Percentiles rank a stretch among this genome's conserved stretches.
Conservation (phyloP, 2,329 filamentous ascomycete species). For the Stemphylium beticola region DNA sequence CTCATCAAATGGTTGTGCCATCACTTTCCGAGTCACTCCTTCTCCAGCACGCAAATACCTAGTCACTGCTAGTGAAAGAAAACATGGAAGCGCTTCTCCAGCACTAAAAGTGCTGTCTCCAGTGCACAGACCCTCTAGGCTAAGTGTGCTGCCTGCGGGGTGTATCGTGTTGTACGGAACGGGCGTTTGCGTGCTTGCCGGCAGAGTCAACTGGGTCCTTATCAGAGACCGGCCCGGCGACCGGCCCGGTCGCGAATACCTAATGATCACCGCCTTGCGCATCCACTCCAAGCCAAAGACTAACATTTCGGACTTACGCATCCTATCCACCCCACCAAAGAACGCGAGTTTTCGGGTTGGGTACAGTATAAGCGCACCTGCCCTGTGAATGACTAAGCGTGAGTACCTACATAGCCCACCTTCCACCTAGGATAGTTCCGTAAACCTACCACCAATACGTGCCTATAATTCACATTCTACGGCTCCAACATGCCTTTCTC, state of each 20-base stretch:
- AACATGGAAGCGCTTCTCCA: too few relatives aligned
- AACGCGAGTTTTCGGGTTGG: neutral
- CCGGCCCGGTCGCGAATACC: neutral
- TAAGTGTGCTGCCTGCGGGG: neutral
- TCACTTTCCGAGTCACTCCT: too few relatives aligned
- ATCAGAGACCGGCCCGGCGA: conserved; percentile 4
- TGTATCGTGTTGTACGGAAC: neutral
- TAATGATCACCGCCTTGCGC: neutral
- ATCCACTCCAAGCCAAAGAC: neutral
- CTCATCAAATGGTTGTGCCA: too few relatives aligned
- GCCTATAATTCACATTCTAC: too few relatives aligned
- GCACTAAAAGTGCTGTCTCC: too few relatives aligned
- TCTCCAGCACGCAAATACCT: too few relatives aligned
- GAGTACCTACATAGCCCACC: too few relatives aligned
- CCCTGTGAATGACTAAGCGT: too few relatives aligned
- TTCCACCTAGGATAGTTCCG: too few relatives aligned
- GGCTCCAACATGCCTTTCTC: neutral
- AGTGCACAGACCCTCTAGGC: neutral
- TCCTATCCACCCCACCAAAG: neutral
- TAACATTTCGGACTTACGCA: neutral
- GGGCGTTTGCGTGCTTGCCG: neutral
- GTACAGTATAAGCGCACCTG: neutral
- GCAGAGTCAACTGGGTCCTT: neutral
- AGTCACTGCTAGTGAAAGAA: too few relatives aligned
- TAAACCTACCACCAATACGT: too few relatives aligned